phyloP scores from a whole-genome alignment of 345 rosid genomes.

The Bruguiera gymnorhiza region DNA sequence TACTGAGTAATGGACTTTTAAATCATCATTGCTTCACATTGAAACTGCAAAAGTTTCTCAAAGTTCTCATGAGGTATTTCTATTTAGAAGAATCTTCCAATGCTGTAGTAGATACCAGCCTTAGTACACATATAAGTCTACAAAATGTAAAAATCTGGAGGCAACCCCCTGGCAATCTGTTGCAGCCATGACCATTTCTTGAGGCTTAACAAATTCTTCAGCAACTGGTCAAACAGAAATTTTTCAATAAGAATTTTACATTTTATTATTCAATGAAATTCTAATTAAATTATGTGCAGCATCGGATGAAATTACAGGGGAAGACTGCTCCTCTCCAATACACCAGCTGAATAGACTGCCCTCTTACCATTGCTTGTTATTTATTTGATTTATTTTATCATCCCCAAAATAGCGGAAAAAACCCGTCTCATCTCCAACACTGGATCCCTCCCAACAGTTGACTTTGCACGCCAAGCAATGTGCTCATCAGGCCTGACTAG shows the following conservation, averaged over 20 bases:
- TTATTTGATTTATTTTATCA: constrained; percentile 4
- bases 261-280: no score
- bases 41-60: no score
- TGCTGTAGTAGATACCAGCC: no score
- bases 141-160: not conserved
- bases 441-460: constrained; percentile 39
- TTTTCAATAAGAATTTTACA: no score
- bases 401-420: constrained; percentile 49
- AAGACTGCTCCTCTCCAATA: not conserved
- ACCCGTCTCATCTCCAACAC: constrained; percentile 49
- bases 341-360: not conserved
- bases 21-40: no score
- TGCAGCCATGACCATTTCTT: not conserved
- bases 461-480: constrained; percentile 69
- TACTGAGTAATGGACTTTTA: no score
- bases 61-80: no score
- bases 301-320: not conserved
- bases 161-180: no score
- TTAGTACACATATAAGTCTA: not conserved
- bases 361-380: not conserved
- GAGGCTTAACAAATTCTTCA: no score
- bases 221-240: no score
- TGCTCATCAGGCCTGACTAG: constrained; percentile 83
- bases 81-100: no score
- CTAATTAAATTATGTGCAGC: no score